Evolutionary conservation across 345 rosid genomes (phyloP), one percentile per base, ranked within the genome.

Genomic region (Turnera subulata): DNA sequence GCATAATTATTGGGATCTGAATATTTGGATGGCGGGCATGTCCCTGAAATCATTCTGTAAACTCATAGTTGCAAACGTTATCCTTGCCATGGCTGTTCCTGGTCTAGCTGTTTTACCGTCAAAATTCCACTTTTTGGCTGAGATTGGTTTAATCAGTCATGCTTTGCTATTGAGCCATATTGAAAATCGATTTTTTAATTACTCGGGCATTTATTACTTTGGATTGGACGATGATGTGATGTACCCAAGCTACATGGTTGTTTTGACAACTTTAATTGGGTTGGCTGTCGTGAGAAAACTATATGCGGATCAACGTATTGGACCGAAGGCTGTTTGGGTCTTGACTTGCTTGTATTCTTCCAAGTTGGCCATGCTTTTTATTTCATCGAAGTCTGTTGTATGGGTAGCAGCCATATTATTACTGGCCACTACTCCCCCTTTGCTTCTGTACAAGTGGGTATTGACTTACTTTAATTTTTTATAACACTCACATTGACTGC

Each of bases 1-100:
- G 73, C 96, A 84, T 64, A 94, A 90, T 70, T 94, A 82, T 83
- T 94, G 99, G 99, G 96, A 88, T 71, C 80, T 94, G 63, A 90
- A 88, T 71, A 90, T 94, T 66, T 90, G 99, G 99, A 61, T 94
- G 84, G 95, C 95, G 20, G 99, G 97, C 80, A 90, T 94, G 99
- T 80, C 96, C 49, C 73, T 94, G 33, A 94, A 81, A 64, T 81
- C 89, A 39, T 94, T 94, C 69, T 94, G 99, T 71, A 90, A 90
- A 73, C 83, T 90, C 59, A 76, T 90, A 48, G 83, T 94, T 50
- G 89, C 87, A 16, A 84, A 81, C 78, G 85, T 81, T 59, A 64
- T 94, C 70, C 77, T 94, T 55, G 91, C 95, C 73, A 78, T 94
- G 83, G 77, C 77, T 64, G 77, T 88, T 75, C 99, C 97, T 68